Percentiles rank a stretch among this genome's conserved stretches.
Conservation (phyloP, 257 asterid genomes). For the Fraxinus americana region DNA sequence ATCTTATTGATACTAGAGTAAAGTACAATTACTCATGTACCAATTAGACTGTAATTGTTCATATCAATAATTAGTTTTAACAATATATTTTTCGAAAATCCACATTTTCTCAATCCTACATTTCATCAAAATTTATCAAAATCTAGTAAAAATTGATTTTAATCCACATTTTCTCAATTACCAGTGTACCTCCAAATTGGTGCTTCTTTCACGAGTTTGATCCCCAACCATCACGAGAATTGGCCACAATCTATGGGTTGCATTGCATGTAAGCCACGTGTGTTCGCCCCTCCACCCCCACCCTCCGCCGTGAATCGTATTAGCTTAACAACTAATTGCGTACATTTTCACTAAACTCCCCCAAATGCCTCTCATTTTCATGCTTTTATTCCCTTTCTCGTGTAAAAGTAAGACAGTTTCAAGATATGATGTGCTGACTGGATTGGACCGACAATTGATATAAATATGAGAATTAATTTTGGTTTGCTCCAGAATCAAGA, state of each 20-base stretch:
- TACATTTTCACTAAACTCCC: neutral
- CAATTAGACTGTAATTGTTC: no score
- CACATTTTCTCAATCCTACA: no score
- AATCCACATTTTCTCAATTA: no score
- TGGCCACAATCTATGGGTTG: neutral
- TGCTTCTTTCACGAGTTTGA: no score
- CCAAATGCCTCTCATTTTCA: neutral
- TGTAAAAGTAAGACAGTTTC: neutral
- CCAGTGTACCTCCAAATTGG: no score
- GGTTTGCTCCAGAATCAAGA: neutral
- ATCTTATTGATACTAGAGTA: no score
- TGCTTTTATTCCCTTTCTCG: neutral
- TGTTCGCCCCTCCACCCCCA: neutral
- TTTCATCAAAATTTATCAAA: no score
- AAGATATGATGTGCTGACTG: neutral
- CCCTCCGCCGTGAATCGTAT: neutral
- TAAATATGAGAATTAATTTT: neutral
- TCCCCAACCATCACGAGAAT: neutral
- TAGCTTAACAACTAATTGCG: neutral
- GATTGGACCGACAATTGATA: neutral
- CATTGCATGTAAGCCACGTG: conserved; percentile 5
- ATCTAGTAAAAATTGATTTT: no score
- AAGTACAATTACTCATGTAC: no score
- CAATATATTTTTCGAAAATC: no score
- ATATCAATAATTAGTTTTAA: no score